phyloP scores from a whole-genome alignment of 2,329 filamentous ascomycete genomes.

The Aspergillus texensis region DNA sequence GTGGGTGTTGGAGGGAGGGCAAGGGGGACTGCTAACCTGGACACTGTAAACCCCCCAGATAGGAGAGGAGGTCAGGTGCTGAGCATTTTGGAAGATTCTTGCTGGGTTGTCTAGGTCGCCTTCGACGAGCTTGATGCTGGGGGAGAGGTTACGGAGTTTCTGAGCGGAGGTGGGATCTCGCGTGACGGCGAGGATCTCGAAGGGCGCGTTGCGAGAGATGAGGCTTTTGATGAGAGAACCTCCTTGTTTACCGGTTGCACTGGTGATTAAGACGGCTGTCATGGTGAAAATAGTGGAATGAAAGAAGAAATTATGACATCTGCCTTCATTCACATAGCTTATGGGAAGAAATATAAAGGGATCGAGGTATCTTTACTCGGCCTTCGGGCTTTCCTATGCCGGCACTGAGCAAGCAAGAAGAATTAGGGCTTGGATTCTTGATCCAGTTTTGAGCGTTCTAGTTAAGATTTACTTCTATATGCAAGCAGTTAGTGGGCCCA shows the following conservation, averaged over 20 bases:
- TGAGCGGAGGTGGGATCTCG: conserved; percentile 57
- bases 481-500: too few relatives aligned
- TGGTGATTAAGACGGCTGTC: conserved; percentile 33
- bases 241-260: conserved; percentile 48
- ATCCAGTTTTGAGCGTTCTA: too few relatives aligned
- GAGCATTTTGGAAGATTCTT: conserved; percentile 53
- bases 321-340: not conserved
- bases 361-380: not conserved
- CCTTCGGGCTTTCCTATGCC: not conserved
- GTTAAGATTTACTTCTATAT: too few relatives aligned
- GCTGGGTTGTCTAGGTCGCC: conserved; percentile 59
- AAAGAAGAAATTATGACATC: not conserved
- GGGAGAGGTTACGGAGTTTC: conserved; percentile 47
- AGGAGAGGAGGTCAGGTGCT: conserved; percentile 36
- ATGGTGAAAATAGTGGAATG: not conserved
- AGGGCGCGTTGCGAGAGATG: conserved; percentile 31
- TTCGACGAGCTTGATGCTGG: conserved; percentile 58
- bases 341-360: not conserved
- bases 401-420: not conserved
- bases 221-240: conserved; percentile 38
- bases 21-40: conserved; percentile 44
- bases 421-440: too few relatives aligned
- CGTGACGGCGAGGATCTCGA: conserved; percentile 63
- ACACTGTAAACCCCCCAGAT: conserved; percentile 67
- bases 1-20: not conserved